These are phyloP conservation scores for Cyclanthera cordifolia DNA, from an alignment of 306 rosid species.

Conservation along the genomic window DNA sequence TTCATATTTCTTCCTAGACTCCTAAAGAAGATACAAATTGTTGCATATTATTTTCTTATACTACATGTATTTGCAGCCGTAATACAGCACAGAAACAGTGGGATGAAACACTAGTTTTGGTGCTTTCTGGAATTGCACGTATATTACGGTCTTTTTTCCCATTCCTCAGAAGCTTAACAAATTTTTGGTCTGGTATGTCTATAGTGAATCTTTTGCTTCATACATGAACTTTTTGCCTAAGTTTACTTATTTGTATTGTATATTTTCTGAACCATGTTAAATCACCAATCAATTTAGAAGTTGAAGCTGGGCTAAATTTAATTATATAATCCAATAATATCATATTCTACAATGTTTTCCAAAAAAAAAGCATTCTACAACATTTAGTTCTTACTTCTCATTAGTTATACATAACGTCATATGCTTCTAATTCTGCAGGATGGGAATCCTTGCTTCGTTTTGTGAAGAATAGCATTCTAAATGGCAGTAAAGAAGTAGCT, in stretches of 20 bases:
- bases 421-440: conserved; percentile 40
- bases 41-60: background rate
- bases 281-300: too few relatives aligned
- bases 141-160: conserved; percentile 83
- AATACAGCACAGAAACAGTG: conserved; percentile 98
- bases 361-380: too few relatives aligned
- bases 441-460: conserved; percentile 86
- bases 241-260: background rate
- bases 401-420: background rate
- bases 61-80: conserved; percentile 59
- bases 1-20: conserved; percentile 5
- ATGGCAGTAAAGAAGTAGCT: conserved; percentile 91
- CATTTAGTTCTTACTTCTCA: background rate
- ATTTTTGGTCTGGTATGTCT: conserved; percentile 82
- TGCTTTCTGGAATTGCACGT: conserved; percentile 88
- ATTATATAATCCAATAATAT: too few relatives aligned
- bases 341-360: too few relatives aligned
- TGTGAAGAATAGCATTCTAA: conserved; percentile 65
- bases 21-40: background rate
- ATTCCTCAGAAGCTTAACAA: conserved; percentile 55
- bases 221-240: background rate
- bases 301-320: too few relatives aligned
- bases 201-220: conserved; percentile 16
- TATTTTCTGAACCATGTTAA: too few relatives aligned
- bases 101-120: conserved; percentile 93